Conservation (phyloP, 2,329 filamentous ascomycete genomes). For the Fusarium sp. region DNA sequence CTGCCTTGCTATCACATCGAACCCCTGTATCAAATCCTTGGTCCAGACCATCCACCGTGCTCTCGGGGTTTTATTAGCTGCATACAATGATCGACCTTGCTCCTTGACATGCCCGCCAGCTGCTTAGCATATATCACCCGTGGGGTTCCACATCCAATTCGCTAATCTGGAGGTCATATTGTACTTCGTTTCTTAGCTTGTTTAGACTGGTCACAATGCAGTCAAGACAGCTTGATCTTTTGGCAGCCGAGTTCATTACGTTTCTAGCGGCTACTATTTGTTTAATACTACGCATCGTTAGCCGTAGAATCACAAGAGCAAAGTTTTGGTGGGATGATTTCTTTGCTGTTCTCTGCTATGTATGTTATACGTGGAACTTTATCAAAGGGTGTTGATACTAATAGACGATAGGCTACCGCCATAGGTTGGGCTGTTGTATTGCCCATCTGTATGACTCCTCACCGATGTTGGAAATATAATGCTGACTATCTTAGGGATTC, state of each 20-base stretch:
- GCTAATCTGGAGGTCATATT: neutral
- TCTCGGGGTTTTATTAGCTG: neutral
- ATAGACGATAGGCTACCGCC: slow-evolving; percentile 22
- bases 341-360: slow-evolving; percentile 39
- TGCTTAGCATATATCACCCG: slow-evolving; percentile 9
- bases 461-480: neutral
- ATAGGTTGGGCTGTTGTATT: slow-evolving; percentile 33
- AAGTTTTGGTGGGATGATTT: slow-evolving; percentile 45
- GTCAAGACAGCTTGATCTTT: slow-evolving; percentile 28
- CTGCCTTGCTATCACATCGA: neutral
- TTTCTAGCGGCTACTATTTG: slow-evolving; percentile 39
- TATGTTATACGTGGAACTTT: neutral
- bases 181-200: neutral
- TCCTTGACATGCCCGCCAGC: neutral
- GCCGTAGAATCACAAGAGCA: slow-evolving; percentile 30
- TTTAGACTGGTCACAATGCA: slow-evolving; percentile 1
- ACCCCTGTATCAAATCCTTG: neutral
- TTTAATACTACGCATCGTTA: slow-evolving; percentile 32
- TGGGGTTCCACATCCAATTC: neutral
- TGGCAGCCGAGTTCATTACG: slow-evolving; percentile 37
- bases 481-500: slow-evolving; percentile 31
- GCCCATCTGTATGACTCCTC: slow-evolving; percentile 24
- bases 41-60: neutral
- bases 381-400: neutral
- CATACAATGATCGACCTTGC: slow-evolving; percentile 1